Evolutionary conservation across 805 yeast genomes (phyloP), one percentile per base, ranked within the genome.

Genomic region (Schwanniomyces vanrijiae): DNA sequence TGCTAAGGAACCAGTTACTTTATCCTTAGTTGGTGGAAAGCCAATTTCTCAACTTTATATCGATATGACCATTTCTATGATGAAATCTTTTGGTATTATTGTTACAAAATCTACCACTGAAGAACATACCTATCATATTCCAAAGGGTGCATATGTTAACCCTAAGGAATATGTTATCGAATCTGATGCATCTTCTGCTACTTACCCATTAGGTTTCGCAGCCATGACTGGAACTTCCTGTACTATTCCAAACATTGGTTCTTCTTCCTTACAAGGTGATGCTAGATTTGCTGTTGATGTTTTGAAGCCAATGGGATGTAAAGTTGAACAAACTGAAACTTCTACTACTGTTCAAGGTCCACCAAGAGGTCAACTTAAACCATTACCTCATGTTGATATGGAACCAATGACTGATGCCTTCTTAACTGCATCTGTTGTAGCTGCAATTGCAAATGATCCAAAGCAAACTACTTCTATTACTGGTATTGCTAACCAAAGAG

Each of bases 371-470:
- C 50, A 66, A 0, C 75, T 94, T 54, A 79, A 76, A 58, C 88
- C 96, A 5, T 73, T 94, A 52, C 73, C 82, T 10, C 79, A 75
- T 51, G 86, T 94, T 47, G 97, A 94, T 64, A 94, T 94, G 99
- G 99, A 94, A 70, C 98, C 99, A 45, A 94, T 94, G 99, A 94
- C 99, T 0, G 99, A 94, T 68, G 99, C 99, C 0, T 94, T 94
- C 65, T 75, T 94, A 59, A 94, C 99, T 13, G 99, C 99, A 0
- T 82, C 95, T 45, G 97, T 94, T 10, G 95, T 90, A 16, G 99
- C 98, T 28, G 97, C 99, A n/a, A 79, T 88, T 37, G 96, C 97
- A 3, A 52, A 51, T 19, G 73, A 68, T 37, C 71, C 70, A 42
- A 55, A 62, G 13, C 66, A 69, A 40, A 71, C 83, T 8, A 92